These are phyloP conservation scores for Aspergillus sojae DNA, from an alignment of 2,329 filamentous ascomycete genomes.

Conservation along the genomic window DNA sequence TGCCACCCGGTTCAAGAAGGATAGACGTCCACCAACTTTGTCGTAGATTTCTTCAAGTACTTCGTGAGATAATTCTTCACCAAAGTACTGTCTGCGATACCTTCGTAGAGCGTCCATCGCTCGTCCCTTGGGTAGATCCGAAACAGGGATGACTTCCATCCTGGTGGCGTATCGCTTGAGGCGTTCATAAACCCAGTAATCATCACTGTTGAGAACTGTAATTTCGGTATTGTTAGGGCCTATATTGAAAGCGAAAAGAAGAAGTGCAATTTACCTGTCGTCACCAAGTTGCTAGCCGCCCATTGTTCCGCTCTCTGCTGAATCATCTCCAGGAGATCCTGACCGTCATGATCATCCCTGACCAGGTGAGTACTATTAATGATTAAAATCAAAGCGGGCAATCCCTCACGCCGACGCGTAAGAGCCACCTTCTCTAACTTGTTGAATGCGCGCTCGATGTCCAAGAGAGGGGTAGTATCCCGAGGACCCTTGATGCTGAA, in stretches of 20 bases:
- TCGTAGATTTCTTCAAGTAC: conserved; percentile 79
- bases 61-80: conserved; percentile 55
- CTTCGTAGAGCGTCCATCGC: conserved; percentile 75
- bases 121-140: conserved; percentile 76
- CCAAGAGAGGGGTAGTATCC: conserved; percentile 86
- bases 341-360: conserved; percentile 88
- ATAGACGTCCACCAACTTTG: conserved; percentile 82
- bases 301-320: conserved; percentile 96
- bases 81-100: conserved; percentile 79
- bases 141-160: conserved; percentile 89
- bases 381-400: conserved; percentile 81
- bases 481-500: conserved; percentile 93
- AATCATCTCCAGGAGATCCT: conserved; percentile 87
- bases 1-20: conserved; percentile 88
- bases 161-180: conserved; percentile 89
- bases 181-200: conserved; percentile 98
- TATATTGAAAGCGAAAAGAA: background rate
- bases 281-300: conserved; percentile 89
- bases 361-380: conserved; percentile 93
- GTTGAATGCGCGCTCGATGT: conserved; percentile 96
- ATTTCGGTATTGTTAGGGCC: background rate
- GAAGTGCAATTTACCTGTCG: conserved; percentile 51
- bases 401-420: conserved; percentile 57
- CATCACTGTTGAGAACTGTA: conserved; percentile 86
- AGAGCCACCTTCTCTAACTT: conserved; percentile 96